Evolutionary conservation across 2,329 filamentous ascomycete genomes (phyloP).

Genomic region (Fusarium ambrosium): DNA sequence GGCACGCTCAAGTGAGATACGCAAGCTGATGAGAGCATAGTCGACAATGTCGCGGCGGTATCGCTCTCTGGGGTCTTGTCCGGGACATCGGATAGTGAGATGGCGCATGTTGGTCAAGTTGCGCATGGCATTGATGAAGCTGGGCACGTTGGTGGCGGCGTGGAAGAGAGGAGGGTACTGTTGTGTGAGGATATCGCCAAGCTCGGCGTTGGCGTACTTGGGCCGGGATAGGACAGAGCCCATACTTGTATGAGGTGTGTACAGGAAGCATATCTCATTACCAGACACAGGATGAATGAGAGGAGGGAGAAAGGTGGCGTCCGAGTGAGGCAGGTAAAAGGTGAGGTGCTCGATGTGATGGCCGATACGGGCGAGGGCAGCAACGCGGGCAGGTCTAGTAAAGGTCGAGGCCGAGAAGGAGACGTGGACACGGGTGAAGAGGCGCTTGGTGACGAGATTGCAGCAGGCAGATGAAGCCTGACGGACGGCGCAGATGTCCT

Average conservation of each 20-base stretch:
- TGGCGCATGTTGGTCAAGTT: slow-evolving; percentile 78
- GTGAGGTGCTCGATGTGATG: slow-evolving; percentile 82
- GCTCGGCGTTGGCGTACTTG: slow-evolving; percentile 84
- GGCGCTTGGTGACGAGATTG: slow-evolving; percentile 75
- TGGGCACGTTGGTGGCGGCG: slow-evolving; percentile 86
- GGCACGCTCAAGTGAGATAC: slow-evolving; percentile 84
- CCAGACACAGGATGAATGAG: slow-evolving; percentile 83
- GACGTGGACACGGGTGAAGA: slow-evolving; percentile 78
- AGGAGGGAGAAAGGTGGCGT: slow-evolving; percentile 87
- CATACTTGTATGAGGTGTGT: slow-evolving; percentile 80
- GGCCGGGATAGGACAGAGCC: slow-evolving; percentile 73
- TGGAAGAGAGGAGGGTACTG: slow-evolving; percentile 93
- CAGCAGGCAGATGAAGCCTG: slow-evolving; percentile 78
- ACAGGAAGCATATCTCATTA: slow-evolving; percentile 83
- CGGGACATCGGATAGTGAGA: slow-evolving; percentile 82
- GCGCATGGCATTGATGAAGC: slow-evolving; percentile 82
- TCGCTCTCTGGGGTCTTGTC: slow-evolving; percentile 75
- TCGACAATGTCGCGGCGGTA: slow-evolving; percentile 85
- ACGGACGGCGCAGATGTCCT: slow-evolving; percentile 71
- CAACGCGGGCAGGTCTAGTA: slow-evolving; percentile 78
- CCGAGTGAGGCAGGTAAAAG: slow-evolving; percentile 81
- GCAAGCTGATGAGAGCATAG: slow-evolving; percentile 88
- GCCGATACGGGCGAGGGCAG: slow-evolving; percentile 82
- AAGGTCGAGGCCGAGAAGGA: slow-evolving; percentile 82
- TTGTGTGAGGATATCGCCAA: slow-evolving; percentile 84